These are phyloP conservation scores for Iberis pinnata DNA, from an alignment of 345 rosid species.

Conservation along the genomic window DNA sequence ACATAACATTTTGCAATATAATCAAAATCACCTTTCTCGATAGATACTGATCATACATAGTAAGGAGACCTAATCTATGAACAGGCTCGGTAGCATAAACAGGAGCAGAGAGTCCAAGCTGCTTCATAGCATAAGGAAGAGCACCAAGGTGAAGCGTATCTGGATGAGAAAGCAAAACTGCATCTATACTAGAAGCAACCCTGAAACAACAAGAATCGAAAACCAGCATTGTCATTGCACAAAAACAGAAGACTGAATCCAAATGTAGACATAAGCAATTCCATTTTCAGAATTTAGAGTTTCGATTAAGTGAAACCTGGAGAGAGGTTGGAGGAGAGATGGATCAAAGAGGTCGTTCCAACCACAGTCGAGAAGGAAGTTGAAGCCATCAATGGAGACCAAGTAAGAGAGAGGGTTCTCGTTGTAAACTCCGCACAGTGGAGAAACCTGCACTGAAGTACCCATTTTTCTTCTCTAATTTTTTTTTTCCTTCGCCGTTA, in stretches of 20 bases:
- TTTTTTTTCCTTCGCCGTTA: slow-evolving; percentile 1
- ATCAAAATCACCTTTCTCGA: slow-evolving; percentile 60
- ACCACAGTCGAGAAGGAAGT: slow-evolving; percentile 86
- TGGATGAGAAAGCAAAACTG: slow-evolving; percentile 74
- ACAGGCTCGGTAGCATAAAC: slow-evolving; percentile 87
- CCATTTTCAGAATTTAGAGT: background rate
- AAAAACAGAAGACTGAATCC: no score
- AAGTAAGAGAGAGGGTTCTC: slow-evolving; percentile 86
- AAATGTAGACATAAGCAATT: background rate
- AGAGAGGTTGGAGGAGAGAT: slow-evolving; percentile 81
- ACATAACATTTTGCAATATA: background rate
- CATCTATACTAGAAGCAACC: slow-evolving; percentile 74
- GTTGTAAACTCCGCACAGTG: slow-evolving; percentile 80
- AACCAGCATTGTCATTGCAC: no score
- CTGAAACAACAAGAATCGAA: slow-evolving; percentile 34
- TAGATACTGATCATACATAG: slow-evolving; percentile 90
- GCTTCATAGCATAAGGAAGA: slow-evolving; percentile 86
- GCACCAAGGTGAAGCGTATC: slow-evolving; percentile 95
- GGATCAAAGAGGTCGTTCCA: slow-evolving; percentile 95
- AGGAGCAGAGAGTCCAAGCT: slow-evolving; percentile 78
- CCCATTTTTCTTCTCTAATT: slow-evolving; percentile 43
- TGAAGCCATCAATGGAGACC: slow-evolving; percentile 84
- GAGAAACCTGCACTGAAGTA: slow-evolving; percentile 83
- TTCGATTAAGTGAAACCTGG: slow-evolving; percentile 38
- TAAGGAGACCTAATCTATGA: slow-evolving; percentile 69